These are phyloP conservation scores for Odonthalia washingtoniensis DNA, from an alignment of 31 red algal species.

Conservation along the genomic window DNA sequence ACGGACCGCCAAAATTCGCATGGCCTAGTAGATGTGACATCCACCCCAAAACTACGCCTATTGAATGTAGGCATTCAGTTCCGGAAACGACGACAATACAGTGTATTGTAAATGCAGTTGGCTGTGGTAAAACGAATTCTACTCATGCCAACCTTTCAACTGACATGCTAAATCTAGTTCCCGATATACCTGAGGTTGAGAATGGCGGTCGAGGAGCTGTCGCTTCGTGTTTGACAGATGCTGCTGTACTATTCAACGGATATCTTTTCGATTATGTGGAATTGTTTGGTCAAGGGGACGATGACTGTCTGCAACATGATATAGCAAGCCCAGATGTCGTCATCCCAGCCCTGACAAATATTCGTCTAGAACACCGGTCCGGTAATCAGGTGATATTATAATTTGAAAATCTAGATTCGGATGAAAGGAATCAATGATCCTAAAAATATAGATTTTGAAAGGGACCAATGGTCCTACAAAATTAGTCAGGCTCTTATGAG, in stretches of 20 bases:
- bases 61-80: too few species aligned
- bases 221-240: conserved; percentile 47
- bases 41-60: too few species aligned
- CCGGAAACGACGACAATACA: too few species aligned
- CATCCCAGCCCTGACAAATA: conserved; percentile 62
- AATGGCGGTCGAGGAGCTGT: conserved; percentile 37
- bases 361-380: conserved; percentile 47
- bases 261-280: conserved; percentile 46
- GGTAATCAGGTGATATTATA: conserved; percentile 23
- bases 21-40: too few species aligned
- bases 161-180: conserved; percentile 27
- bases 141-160: conserved; percentile 35
- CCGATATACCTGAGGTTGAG: conserved; percentile 39
- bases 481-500: too few species aligned
- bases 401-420: too few species aligned
- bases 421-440: too few species aligned
- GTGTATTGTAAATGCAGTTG: conserved; percentile 48
- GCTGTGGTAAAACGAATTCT: conserved; percentile 20
- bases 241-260: conserved; percentile 29
- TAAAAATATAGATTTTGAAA: too few species aligned
- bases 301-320: neutral
- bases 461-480: too few species aligned
- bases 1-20: too few species aligned
- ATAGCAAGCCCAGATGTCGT: conserved; percentile 75
- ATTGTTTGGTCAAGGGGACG: neutral